Base-by-base conservation (phyloP, 108 stramenopile species). In the Discostella pseudostelligera region DNA sequence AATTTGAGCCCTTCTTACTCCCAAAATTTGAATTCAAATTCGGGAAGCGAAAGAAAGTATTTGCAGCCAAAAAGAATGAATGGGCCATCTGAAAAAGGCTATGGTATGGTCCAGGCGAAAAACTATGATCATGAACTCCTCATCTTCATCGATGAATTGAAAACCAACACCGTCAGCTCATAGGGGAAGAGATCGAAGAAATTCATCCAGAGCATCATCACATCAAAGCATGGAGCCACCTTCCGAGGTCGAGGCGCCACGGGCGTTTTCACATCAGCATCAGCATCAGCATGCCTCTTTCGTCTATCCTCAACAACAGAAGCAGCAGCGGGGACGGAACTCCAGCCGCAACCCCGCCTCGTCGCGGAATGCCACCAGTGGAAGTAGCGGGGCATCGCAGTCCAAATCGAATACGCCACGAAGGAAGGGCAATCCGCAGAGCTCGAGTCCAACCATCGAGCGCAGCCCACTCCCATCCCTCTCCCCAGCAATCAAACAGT, bases 381-480 rank as follows among this genome's bases (percentile, higher is more conserved):
- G 17, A 13, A 19, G 11, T 16, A 11, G 43, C 21, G 9, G 17
- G 21, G 17, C 9, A 25, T 65, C 65, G 22, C 51, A 65, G 8
- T 39, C 65, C 16, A 65, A 28, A 10, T 40, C 53, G 2, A 36
- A 61, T 36, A 70, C 69, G n/a, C 69, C 69, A 4, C 37, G 54
- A 53, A 14, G 59, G 44, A 70, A 62, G 19, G 69, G 69, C 24
- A 70, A 70, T 62, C 69, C 69, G 2, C 69, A 70, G 53, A 53
- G 49, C 22, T 60, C 68, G 28, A 48, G 28, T 64, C 63, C 37
- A 35, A 57, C 11, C 56, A 53, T 16, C 28, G 56, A 47, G 46
- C 46, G 16, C 20, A 47, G 10, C 39, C 60, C 29, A 21, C 21
- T 6, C 19, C 44, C 54, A 12, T 40, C 4, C 10, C 60, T 6